A percentile compares a stretch with the other conserved stretches of the same genome.
These are phyloP conservation scores for Fraxinus americana DNA, from an alignment of 257 asterid genomes.

Conservation along the genomic window DNA sequence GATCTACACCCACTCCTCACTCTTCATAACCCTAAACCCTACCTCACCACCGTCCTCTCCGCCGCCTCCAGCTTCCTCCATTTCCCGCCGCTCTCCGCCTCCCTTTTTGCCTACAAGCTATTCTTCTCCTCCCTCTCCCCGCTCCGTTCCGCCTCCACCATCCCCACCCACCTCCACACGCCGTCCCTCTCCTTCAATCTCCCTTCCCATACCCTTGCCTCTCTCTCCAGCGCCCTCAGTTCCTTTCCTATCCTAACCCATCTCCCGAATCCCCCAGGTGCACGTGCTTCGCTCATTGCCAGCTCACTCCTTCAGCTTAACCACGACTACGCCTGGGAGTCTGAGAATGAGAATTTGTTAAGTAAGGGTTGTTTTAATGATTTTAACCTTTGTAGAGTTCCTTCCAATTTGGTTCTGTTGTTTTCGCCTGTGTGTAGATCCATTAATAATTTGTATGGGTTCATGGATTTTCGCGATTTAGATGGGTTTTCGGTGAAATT, in stretches of 20 bases:
- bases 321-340: constrained; percentile 80
- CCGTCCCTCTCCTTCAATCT: constrained; percentile 48
- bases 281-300: constrained; percentile 44
- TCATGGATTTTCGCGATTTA: constrained; percentile 34
- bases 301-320: constrained; percentile 63
- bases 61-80: constrained; percentile 63
- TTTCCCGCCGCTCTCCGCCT: constrained; percentile 55
- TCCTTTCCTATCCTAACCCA: constrained; percentile 35
- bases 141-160: constrained; percentile 49
- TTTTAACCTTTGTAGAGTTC: constrained; percentile 31
- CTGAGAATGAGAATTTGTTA: constrained; percentile 34
- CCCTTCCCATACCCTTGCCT: constrained; percentile 39
- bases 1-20: constrained; percentile 77
- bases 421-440: constrained; percentile 58
- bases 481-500: constrained; percentile 34
- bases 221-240: constrained; percentile 48
- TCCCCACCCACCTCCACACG: constrained; percentile 40
- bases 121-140: constrained; percentile 87
- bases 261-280: constrained; percentile 23
- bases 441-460: constrained; percentile 35
- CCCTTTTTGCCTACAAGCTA: constrained; percentile 71
- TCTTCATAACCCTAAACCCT: constrained; percentile 49
- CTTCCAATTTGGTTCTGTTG: constrained; percentile 66
- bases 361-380: constrained; percentile 37
- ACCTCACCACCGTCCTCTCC: constrained; percentile 52